These are phyloP conservation scores for Phytophthora kernoviae DNA, from an alignment of 352 stramenopile genomes.

Conservation along the genomic window DNA sequence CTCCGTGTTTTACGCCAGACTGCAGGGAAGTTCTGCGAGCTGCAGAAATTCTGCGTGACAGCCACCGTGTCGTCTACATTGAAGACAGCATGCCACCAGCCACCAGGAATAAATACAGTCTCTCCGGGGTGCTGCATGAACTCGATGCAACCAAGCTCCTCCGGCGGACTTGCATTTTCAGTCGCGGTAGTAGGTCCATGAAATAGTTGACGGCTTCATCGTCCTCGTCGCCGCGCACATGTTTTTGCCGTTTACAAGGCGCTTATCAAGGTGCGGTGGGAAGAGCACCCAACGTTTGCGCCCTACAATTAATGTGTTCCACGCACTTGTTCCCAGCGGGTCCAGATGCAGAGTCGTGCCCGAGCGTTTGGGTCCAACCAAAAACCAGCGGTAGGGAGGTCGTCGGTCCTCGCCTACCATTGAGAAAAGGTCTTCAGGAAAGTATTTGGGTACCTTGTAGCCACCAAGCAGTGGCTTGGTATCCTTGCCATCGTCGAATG, in stretches of 20 bases:
- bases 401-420: slow-evolving; percentile 81
- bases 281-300: slow-evolving; percentile 98
- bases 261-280: slow-evolving; percentile 85
- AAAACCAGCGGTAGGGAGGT: slow-evolving; percentile 96
- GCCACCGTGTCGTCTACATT: slow-evolving; percentile 93
- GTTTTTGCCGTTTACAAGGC: slow-evolving; percentile 79
- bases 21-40: slow-evolving; percentile 83
- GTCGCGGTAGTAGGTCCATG: slow-evolving; percentile 90
- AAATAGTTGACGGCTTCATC: slow-evolving; percentile 94
- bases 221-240: slow-evolving; percentile 88
- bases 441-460: slow-evolving; percentile 84
- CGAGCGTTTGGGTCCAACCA: slow-evolving; percentile 92
- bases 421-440: slow-evolving; percentile 84
- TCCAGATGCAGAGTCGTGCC: slow-evolving; percentile 96
- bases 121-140: slow-evolving; percentile 91
- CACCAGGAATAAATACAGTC: slow-evolving; percentile 92
- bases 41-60: slow-evolving; percentile 96
- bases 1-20: slow-evolving; percentile 90
- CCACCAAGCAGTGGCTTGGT: slow-evolving; percentile 78
- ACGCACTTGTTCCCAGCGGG: slow-evolving; percentile 95
- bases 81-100: slow-evolving; percentile 94
- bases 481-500: slow-evolving; percentile 87
- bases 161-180: slow-evolving; percentile 76
- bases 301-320: slow-evolving; percentile 95
- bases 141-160: slow-evolving; percentile 80